Conservation (phyloP, 108 stramenopile genomes). For the Stephanodiscus minutulus region DNA sequence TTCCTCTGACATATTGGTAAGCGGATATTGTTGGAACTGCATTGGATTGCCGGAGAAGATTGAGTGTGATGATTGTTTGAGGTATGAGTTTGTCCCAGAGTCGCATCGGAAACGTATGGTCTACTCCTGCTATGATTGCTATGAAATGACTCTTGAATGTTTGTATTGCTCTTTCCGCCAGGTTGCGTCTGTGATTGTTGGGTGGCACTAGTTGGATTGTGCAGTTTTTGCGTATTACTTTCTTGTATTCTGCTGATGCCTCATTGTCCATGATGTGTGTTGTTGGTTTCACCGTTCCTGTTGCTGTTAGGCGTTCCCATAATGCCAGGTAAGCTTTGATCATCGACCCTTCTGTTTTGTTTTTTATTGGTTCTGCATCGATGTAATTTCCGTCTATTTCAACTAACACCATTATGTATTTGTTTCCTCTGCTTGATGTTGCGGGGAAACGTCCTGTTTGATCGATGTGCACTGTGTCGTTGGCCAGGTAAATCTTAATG, state of each 20-base stretch:
- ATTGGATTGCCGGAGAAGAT: background rate
- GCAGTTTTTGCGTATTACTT: background rate
- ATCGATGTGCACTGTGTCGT: no score
- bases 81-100: slow-evolving; percentile 33
- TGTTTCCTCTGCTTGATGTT: no score
- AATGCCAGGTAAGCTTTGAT: slow-evolving; percentile 4
- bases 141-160: slow-evolving; percentile 55
- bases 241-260: slow-evolving; percentile 1
- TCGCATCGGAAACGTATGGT: slow-evolving; percentile 25
- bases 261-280: slow-evolving; percentile 18
- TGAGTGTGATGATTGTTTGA: slow-evolving; percentile 10
- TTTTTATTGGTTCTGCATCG: no score
- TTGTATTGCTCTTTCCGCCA: slow-evolving; percentile 51
- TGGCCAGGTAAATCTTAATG: no score
- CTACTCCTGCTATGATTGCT: slow-evolving; percentile 27
- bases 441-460: no score
- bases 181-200: slow-evolving; percentile 36
- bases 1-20: slow-evolving; percentile 12
- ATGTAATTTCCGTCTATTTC: no score
- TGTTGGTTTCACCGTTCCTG: background rate
- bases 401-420: no score
- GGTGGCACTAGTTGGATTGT: slow-evolving; percentile 7
- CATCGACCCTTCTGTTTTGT: background rate
- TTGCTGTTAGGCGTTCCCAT: background rate
- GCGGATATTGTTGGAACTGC: slow-evolving; percentile 1